Base-by-base conservation (phyloP, 345 rosid species). In the Eucalyptus decipiens region DNA sequence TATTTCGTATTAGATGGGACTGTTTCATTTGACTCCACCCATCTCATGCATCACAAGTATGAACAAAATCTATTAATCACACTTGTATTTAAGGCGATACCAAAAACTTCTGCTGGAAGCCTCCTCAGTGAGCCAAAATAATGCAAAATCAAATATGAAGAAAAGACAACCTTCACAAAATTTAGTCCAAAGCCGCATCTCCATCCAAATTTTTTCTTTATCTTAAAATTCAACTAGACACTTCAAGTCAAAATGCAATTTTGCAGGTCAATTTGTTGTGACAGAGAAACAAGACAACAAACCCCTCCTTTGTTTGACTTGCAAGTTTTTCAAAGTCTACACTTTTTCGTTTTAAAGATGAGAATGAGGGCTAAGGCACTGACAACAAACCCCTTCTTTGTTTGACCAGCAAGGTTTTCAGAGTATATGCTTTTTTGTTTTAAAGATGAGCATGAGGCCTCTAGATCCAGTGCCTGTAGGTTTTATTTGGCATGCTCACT, bases 371-470 rank as follows among this genome's bases (percentile, higher is more conserved):
- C 50, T 90, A 90, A 32, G 91, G 16, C 16, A 13, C 2, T 48
- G 24, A 15, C 54, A 16, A 51, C 54, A 17, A 51, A 17, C 23
- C 23, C 21, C 56, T 18, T 17, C 23, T 21, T 52, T 52, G 24
- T 52, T 52, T 52, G 87, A 14, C 17, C 51, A 49, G 50, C 50
- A 49, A 49, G 6, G 17, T 49, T 49, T 49, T 49, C 0, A 14
- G 51, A 49, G 51, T 49, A 49, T 14, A 49, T 49, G 16, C 51
- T 49, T 49, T 50, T 93, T 30, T 90, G 88, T 94, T 93, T 96
- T 50, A 98, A 98, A 21, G 98, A 94, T 50, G 98, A 98, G 92
- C 97, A 96, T 6, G 92, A 87, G 18, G 96, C 51, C 95, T 94
- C 52, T 90, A 90, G 91, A 42, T 51, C 86, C 93, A 88, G 45